Evolutionary conservation across 139 green algal genomes (phyloP).

Genomic region (Monoraphidium neglectum): DNA sequence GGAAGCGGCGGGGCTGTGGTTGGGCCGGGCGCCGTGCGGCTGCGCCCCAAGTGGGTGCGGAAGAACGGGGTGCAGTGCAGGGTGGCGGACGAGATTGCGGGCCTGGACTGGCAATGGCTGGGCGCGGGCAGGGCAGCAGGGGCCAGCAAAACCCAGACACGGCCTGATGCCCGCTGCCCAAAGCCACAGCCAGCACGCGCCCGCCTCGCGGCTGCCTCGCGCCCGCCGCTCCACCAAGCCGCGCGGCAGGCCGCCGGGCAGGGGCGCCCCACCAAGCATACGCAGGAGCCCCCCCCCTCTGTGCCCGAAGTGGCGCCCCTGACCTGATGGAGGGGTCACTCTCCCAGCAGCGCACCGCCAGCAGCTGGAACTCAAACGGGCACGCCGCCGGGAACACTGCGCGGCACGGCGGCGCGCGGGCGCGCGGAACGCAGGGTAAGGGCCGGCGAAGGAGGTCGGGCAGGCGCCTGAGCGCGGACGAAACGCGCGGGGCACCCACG

Average conservation of each 20-base stretch:
- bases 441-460: too few species aligned
- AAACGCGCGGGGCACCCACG: too few species aligned
- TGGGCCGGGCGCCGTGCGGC: not conserved
- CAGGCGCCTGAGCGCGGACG: too few species aligned
- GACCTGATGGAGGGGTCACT: slow-evolving; percentile 39
- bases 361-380: slow-evolving; percentile 50
- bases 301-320: not conserved
- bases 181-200: too few species aligned
- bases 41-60: not conserved
- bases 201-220: too few species aligned
- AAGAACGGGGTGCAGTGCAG: not conserved
- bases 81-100: not conserved
- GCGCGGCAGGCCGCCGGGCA: not conserved
- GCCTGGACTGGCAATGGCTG: not conserved
- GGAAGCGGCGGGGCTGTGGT: not conserved
- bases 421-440: too few species aligned
- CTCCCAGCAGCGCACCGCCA: slow-evolving; percentile 55
- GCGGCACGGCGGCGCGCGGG: not conserved
- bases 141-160: too few species aligned
- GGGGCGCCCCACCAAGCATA: not conserved
- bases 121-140: too few species aligned
- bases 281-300: not conserved
- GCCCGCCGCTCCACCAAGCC: not conserved
- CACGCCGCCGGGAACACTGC: slow-evolving; percentile 33
- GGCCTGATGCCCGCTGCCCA: too few species aligned